phyloP scores from a whole-genome alignment of 2,329 filamentous ascomycete species.

The Botrytis aclada region DNA sequence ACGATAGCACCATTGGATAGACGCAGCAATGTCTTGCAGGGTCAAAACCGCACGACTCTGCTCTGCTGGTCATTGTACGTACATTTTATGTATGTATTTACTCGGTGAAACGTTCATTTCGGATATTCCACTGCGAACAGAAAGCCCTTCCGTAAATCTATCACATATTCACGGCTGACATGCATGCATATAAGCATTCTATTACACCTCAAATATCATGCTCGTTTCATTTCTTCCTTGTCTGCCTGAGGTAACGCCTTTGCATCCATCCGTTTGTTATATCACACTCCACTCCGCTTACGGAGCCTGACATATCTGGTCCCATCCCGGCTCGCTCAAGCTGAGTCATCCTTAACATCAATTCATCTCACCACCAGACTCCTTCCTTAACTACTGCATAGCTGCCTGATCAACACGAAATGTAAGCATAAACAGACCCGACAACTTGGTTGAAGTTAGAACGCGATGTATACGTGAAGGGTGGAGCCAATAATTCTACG shows the following conservation, averaged over 20 bases:
- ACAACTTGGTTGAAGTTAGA: constrained; percentile 11
- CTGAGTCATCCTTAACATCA: neutral
- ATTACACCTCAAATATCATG: neutral
- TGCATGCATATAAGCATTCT: constrained; percentile 9
- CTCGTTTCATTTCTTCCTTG: neutral
- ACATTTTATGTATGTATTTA: neutral
- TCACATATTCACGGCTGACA: constrained; percentile 12
- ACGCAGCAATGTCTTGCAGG: constrained; percentile 17
- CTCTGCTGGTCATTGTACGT: constrained; percentile 5
- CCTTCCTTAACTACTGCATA: neutral
- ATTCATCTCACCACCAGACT: neutral
- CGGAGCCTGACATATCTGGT: neutral
- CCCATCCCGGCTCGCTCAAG: neutral
- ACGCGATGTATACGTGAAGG: neutral
- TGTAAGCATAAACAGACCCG: constrained; percentile 7
- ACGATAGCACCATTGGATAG: constrained; percentile 1
- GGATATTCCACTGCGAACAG: neutral
- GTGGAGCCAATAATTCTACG: constrained; percentile 5
- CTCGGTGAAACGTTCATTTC: neutral
- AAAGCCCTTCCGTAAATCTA: constrained; percentile 3
- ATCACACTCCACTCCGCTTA: constrained; percentile 4
- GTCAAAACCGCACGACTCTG: neutral
- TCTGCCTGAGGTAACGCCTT: neutral
- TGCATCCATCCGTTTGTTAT: neutral
- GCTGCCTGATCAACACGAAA: neutral